These are phyloP conservation scores for Backusella liffmaniae DNA, from an alignment of 192 early-diverging fungal species.

Conservation along the genomic window DNA sequence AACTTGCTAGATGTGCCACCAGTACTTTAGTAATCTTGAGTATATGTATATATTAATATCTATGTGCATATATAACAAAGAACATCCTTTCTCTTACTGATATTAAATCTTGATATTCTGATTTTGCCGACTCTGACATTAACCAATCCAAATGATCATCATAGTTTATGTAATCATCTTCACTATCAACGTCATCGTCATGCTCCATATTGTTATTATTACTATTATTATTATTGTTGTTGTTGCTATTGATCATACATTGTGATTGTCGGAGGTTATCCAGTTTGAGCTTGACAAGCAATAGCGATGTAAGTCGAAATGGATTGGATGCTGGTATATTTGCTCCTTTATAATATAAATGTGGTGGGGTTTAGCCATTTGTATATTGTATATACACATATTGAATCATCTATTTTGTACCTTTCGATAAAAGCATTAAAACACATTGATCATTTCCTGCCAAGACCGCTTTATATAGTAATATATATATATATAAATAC, in stretches of 20 bases:
- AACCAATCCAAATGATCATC: background rate
- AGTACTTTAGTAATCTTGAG: constrained; percentile 23
- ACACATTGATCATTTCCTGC: constrained; percentile 37
- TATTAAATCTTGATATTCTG: constrained; percentile 22
- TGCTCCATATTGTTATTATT: background rate
- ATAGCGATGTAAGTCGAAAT: constrained; percentile 35
- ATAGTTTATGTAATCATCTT: background rate
- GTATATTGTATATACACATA: too few relatives aligned
- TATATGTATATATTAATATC: background rate
- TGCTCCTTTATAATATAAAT: constrained; percentile 10
- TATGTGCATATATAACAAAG: background rate
- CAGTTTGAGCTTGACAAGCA: constrained; percentile 35
- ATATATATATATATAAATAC: background rate
- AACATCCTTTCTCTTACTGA: constrained; percentile 7
- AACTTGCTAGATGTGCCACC: constrained; percentile 22
- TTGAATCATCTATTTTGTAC: background rate
- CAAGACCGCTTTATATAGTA: constrained; percentile 27
- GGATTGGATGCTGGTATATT: constrained; percentile 38
- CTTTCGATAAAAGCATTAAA: constrained; percentile 26
- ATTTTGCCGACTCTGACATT: constrained; percentile 11
- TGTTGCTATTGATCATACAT: background rate
- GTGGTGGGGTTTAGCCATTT: background rate
- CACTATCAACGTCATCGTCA: background rate
- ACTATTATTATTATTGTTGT: background rate
- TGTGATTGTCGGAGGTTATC: constrained; percentile 27